These are phyloP conservation scores for Apiospora hydei DNA, from an alignment of 2,329 filamentous ascomycete genomes.

Conservation along the genomic window DNA sequence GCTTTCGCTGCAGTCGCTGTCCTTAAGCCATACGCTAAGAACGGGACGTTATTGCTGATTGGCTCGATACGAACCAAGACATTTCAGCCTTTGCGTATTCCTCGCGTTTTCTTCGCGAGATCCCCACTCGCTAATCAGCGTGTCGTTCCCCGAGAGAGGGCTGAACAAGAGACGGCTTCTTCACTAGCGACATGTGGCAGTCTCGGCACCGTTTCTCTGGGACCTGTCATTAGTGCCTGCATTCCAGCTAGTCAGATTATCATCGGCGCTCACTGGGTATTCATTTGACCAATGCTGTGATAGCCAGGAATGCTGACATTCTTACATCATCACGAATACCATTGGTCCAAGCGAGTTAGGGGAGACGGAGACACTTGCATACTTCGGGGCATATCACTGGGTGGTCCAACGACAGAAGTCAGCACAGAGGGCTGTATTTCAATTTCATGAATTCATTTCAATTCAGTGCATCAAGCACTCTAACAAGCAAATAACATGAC, in stretches of 20 bases:
- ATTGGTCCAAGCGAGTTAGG: neutral
- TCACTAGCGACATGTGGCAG: neutral
- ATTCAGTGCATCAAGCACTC: constrained; percentile 17
- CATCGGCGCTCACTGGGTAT: neutral
- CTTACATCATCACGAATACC: neutral
- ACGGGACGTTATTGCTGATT: neutral
- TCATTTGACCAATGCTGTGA: neutral
- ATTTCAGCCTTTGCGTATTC: constrained; percentile 11
- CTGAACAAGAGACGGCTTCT: neutral
- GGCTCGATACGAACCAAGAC: neutral
- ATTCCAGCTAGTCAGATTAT: neutral
- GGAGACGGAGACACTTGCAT: too few relatives aligned
- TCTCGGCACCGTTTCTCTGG: neutral
- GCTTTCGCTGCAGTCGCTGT: neutral
- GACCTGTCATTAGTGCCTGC: neutral
- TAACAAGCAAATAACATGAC: constrained; percentile 1
- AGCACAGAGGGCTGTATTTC: neutral
- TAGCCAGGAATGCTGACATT: neutral
- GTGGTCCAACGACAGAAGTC: too few relatives aligned
- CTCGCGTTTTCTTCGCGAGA: neutral
- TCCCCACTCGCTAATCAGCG: neutral
- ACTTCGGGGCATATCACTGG: neutral
- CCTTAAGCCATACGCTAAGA: neutral
- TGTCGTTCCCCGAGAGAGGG: neutral
- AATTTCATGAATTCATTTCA: neutral